These are phyloP conservation scores for Geotrichum australiense DNA, from an alignment of 1,139 yeast species.

Conservation along the genomic window DNA sequence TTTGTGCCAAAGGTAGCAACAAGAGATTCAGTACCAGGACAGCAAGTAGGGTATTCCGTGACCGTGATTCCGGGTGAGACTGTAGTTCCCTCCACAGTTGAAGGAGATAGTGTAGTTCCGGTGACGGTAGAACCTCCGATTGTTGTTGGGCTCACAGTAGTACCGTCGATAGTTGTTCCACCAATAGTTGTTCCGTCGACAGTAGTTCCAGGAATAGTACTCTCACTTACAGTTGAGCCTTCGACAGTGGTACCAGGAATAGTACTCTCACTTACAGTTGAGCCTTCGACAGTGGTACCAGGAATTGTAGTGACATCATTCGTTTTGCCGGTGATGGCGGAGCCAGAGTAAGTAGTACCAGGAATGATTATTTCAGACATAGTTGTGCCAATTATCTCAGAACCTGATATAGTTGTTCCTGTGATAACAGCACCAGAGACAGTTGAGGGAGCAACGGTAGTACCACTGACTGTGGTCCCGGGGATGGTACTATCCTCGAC, in stretches of 20 bases:
- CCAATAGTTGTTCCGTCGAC: conserved; percentile 1
- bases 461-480: conserved; percentile 1
- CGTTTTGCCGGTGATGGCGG: conserved; percentile 6
- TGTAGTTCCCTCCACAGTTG: conserved; percentile 1
- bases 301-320: neutral
- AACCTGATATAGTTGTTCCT: neutral
- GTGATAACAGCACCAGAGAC: neutral
- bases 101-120: neutral
- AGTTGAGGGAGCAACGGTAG: conserved; percentile 1
- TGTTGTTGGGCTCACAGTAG: neutral
- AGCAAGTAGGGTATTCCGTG: conserved; percentile 5
- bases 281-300: conserved; percentile 6
- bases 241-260: conserved; percentile 10
- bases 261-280: conserved; percentile 11
- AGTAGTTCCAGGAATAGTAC: conserved; percentile 21
- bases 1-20: conserved; percentile 1
- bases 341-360: neutral
- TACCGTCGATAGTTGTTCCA: neutral
- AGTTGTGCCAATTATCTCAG: neutral
- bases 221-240: neutral
- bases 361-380: no score
- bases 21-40: conserved; percentile 16
- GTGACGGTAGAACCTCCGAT: neutral
- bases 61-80: conserved; percentile 18
- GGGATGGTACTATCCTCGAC: neutral